Conservation (phyloP, 2,329 filamentous ascomycete genomes). For the Bipolaris victoriae region DNA sequence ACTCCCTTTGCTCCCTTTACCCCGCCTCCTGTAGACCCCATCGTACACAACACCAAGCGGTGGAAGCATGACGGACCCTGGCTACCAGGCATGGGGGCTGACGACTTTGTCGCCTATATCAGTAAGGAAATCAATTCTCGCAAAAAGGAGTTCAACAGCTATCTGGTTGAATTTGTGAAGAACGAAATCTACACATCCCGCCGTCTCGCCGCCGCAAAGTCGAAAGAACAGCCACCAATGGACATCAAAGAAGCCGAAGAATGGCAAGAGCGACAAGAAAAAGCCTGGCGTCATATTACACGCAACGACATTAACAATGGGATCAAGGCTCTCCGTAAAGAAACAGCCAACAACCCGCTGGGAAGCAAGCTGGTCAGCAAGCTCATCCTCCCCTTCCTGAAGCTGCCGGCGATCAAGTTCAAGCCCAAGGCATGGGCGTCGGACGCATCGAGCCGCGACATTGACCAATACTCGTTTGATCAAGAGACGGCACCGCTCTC, state of each 20-base stretch:
- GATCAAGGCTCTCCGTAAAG: constrained; percentile 52
- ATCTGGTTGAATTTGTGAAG: constrained; percentile 41
- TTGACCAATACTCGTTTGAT: constrained; percentile 34
- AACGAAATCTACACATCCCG: constrained; percentile 42
- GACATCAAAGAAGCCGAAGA: constrained; percentile 33
- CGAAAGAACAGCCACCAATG: constrained; percentile 25
- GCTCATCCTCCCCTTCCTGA: constrained; percentile 62
- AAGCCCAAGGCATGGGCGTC: constrained; percentile 28
- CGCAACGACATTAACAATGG: constrained; percentile 30
- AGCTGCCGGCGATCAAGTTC: constrained; percentile 56
- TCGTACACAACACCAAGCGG: constrained; percentile 44
- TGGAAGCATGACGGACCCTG: constrained; percentile 67
- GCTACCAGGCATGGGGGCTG: constrained; percentile 61
- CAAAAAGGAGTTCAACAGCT: constrained; percentile 38
- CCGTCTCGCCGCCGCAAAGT: constrained; percentile 23
- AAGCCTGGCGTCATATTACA: constrained; percentile 38
- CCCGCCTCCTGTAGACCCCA: constrained; percentile 29
- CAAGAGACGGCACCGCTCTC: constrained; percentile 54
- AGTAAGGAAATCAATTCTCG: constrained; percentile 50
- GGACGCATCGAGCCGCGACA: constrained; percentile 39
- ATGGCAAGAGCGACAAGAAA: constrained; percentile 27
- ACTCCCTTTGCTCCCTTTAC: constrained; percentile 28
- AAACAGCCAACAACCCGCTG: constrained; percentile 55
- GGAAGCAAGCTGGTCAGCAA: constrained; percentile 57
- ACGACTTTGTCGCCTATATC: constrained; percentile 62